phyloP scores from a whole-genome alignment of 2,329 filamentous ascomycete genomes.

The Diaporthe sp. region DNA sequence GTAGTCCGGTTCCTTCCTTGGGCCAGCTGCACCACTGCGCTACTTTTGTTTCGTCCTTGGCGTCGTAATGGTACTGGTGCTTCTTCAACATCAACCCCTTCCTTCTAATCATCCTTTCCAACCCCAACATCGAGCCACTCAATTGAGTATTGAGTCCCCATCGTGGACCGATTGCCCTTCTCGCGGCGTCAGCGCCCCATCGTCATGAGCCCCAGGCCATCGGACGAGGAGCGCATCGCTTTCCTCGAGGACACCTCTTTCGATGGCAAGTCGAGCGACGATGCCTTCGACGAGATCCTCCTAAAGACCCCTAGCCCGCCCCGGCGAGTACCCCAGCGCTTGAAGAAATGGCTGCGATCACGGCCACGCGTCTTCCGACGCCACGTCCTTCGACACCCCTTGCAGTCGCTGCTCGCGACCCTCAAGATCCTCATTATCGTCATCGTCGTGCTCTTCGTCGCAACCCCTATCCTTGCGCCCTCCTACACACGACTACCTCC shows the following conservation, averaged over 20 bases:
- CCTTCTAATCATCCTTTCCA: not conserved
- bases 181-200: constrained; percentile 8
- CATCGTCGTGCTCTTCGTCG: constrained; percentile 49
- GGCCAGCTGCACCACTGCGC: not conserved
- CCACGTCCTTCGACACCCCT: constrained; percentile 35
- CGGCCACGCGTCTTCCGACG: constrained; percentile 38
- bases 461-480: constrained; percentile 54
- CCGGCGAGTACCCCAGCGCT: constrained; percentile 4
- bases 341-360: constrained; percentile 39
- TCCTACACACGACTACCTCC: constrained; percentile 58
- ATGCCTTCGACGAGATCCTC: constrained; percentile 32
- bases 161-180: constrained; percentile 14
- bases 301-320: constrained; percentile 12
- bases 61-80: constrained; percentile 13
- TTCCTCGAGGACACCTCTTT: constrained; percentile 33
- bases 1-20: not conserved
- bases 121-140: not conserved
- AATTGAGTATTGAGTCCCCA: not conserved
- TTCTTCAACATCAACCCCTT: constrained; percentile 5
- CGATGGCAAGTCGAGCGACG: constrained; percentile 36
- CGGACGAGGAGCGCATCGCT: constrained; percentile 39
- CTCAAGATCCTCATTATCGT: constrained; percentile 47
- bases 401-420: constrained; percentile 30
- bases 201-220: constrained; percentile 35
- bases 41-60: constrained; percentile 15